These are phyloP conservation scores for Musa troglodytarum DNA, from an alignment of 176 grass and related monocot species.

Conservation along the genomic window DNA sequence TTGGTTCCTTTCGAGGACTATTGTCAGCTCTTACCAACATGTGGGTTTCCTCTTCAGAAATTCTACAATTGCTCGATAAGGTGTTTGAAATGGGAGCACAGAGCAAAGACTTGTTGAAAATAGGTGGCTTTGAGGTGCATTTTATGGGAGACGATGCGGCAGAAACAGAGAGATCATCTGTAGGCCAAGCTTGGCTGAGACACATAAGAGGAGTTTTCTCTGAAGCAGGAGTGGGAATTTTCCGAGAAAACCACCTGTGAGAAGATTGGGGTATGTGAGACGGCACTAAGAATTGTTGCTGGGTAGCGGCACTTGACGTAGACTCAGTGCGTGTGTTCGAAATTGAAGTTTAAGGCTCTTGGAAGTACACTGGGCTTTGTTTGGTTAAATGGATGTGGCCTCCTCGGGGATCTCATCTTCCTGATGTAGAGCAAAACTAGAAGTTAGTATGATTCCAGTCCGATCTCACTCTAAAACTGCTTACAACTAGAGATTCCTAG, in stretches of 20 bases:
- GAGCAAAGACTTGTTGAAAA: not conserved
- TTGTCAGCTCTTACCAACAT: conserved; percentile 7
- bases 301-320: not conserved
- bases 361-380: conserved; percentile 13
- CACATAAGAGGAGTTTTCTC: not conserved
- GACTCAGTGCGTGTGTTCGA: not conserved
- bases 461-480: not conserved
- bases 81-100: conserved; percentile 6
- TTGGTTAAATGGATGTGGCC: conserved; percentile 55
- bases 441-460: not conserved
- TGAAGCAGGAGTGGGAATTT: conserved; percentile 13
- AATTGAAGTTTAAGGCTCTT: not conserved
- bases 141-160: not conserved
- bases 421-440: conserved; percentile 32
- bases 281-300: conserved; percentile 29
- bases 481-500: too few relatives aligned
- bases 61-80: not conserved
- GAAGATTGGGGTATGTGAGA: conserved; percentile 56
- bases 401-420: conserved; percentile 65
- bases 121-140: not conserved
- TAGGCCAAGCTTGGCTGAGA: not conserved
- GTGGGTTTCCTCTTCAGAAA: not conserved
- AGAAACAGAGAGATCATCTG: not conserved
- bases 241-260: conserved; percentile 46
- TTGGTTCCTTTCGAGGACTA: conserved; percentile 6